phyloP scores from a whole-genome alignment of 192 early-diverging fungal species.

The Podila minutissima region DNA sequence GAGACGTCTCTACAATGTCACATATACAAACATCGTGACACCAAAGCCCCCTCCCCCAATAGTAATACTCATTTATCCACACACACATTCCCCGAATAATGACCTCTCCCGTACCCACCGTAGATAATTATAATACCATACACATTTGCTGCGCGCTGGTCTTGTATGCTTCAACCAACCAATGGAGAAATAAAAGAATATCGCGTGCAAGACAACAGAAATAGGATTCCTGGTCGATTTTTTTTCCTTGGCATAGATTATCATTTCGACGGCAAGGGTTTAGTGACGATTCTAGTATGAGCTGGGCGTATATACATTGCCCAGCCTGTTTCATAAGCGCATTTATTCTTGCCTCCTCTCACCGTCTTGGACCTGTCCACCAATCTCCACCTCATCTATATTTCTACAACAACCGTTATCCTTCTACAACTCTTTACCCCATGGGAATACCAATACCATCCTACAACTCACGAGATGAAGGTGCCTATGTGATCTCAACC shows the following conservation, averaged over 20 bases:
- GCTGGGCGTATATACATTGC: too few species aligned
- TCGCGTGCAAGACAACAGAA: too few species aligned
- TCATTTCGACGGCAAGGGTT: too few species aligned
- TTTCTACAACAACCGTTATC: neutral
- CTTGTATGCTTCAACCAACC: neutral
- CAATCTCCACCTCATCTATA: too few species aligned
- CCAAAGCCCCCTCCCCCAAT: neutral
- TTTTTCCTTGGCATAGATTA: too few species aligned
- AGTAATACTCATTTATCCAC: neutral
- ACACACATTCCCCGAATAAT: neutral
- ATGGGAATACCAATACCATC: slow-evolving; percentile 24
- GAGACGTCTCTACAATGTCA: neutral
- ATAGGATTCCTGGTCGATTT: too few species aligned
- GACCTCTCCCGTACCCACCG: neutral
- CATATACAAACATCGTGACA: neutral
- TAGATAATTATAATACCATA: neutral
- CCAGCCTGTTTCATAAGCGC: too few species aligned
- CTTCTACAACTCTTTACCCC: neutral
- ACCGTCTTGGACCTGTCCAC: too few species aligned
- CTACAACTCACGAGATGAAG: neutral
- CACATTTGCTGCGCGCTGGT: neutral
- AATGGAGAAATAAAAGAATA: neutral
- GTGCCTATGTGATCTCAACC: neutral
- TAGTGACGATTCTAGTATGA: too few species aligned
- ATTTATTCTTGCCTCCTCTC: too few species aligned